phyloP scores from a whole-genome alignment of 1,284 basidiomycete species.

The Ganoderma leucocontextum region DNA sequence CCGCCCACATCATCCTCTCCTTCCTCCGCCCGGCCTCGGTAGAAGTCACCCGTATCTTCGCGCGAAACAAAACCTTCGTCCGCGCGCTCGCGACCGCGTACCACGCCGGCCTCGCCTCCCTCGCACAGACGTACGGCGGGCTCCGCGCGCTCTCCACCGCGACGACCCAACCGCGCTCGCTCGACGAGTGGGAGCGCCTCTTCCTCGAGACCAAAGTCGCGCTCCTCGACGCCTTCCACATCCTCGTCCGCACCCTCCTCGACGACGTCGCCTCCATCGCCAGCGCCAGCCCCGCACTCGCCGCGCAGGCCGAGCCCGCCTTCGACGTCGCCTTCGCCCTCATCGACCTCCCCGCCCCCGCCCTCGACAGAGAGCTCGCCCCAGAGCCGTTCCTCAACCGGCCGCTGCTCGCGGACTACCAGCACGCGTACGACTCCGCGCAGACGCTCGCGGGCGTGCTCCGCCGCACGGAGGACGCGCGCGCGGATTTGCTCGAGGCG shows the following conservation, averaged over 20 bases:
- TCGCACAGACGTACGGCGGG: conserved; percentile 71
- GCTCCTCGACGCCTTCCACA: conserved; percentile 73
- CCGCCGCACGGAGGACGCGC: conserved; percentile 59
- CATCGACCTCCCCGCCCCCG: conserved; percentile 47
- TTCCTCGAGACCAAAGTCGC: conserved; percentile 77
- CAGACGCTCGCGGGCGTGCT: conserved; percentile 56
- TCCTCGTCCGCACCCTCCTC: conserved; percentile 59
- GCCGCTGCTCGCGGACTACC: conserved; percentile 73
- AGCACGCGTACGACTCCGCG: conserved; percentile 67
- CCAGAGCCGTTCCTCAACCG: conserved; percentile 70
- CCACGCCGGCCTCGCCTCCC: conserved; percentile 57
- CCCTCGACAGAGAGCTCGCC: conserved; percentile 11
- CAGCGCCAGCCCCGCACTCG: conserved; percentile 50
- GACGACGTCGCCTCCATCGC: conserved; percentile 51
- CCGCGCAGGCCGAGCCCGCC: conserved; percentile 56
- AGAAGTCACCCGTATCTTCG: conserved; percentile 57
- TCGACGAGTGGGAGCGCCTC: conserved; percentile 72
- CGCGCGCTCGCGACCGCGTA: conserved; percentile 65
- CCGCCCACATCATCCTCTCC: conserved; percentile 61
- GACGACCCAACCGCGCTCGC: conserved; percentile 39
- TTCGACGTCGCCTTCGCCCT: conserved; percentile 68
- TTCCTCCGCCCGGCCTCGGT: conserved; percentile 61
- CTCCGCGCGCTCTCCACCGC: conserved; percentile 39
- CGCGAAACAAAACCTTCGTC: conserved; percentile 59
- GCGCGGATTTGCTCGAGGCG: conserved; percentile 63